phyloP scores from a whole-genome alignment of 129 eudicot genomes.

The Mikania micrantha region DNA sequence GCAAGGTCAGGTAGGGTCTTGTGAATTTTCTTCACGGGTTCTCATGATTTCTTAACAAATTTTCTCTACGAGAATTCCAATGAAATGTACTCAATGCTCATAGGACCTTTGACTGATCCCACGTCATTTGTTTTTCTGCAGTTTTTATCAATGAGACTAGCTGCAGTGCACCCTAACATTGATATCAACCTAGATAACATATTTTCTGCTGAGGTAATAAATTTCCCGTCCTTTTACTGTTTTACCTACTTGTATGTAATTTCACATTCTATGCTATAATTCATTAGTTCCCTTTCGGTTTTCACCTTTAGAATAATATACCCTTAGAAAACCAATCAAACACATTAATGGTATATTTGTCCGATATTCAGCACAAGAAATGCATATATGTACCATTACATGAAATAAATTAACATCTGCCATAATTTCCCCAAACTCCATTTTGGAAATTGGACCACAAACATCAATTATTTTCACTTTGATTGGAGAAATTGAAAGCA shows the following conservation, averaged over 20 bases:
- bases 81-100: not conserved
- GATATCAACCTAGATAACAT: constrained; percentile 80
- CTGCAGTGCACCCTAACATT: constrained; percentile 85
- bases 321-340: constrained; percentile 4
- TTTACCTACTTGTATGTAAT: constrained; percentile 10
- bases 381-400: constrained; percentile 1
- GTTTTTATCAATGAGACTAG: constrained; percentile 95
- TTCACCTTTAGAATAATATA: constrained; percentile 12
- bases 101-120: constrained; percentile 3
- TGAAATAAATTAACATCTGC: constrained; percentile 27
- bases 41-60: not conserved
- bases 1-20: not conserved
- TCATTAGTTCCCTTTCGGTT: not conserved
- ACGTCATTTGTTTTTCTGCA: constrained; percentile 25
- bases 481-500: constrained; percentile 17
- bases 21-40: not conserved
- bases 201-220: constrained; percentile 63
- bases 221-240: constrained; percentile 9
- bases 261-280: constrained; percentile 18
- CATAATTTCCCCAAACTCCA: constrained; percentile 17
- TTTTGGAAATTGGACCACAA: constrained; percentile 29
- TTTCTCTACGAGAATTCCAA: not conserved
- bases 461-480: constrained; percentile 17
- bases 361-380: not conserved
- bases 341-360: constrained; percentile 1